These are phyloP conservation scores for Pleurotus citrinopileatus DNA, from an alignment of 768 basidiomycete species.

Conservation along the genomic window DNA sequence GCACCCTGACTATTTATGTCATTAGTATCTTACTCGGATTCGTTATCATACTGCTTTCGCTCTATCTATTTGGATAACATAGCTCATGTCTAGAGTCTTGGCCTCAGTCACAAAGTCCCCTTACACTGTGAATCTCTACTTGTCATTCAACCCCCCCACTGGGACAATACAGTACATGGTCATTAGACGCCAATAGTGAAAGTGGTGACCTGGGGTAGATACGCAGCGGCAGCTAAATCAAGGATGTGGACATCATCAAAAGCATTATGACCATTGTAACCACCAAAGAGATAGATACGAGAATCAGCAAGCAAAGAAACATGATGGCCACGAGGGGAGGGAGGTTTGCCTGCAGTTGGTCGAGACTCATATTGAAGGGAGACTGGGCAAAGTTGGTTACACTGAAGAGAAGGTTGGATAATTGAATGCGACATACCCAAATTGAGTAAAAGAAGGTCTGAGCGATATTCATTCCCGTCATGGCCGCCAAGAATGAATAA, in stretches of 20 bases:
- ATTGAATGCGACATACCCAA: slow-evolving; percentile 60
- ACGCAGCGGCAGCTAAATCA: slow-evolving; percentile 85
- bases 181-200: slow-evolving; percentile 49
- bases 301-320: slow-evolving; percentile 79
- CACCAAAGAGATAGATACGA: slow-evolving; percentile 83
- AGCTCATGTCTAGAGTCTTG: no score
- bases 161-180: no score
- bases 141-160: no score
- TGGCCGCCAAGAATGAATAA: slow-evolving; percentile 90
- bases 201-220: slow-evolving; percentile 86
- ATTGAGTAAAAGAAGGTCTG: slow-evolving; percentile 81
- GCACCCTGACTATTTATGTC: no score
- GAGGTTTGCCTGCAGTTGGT: slow-evolving; percentile 62
- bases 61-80: no score
- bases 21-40: no score
- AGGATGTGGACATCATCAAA: slow-evolving; percentile 85
- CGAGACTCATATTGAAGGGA: slow-evolving; percentile 82
- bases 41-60: no score
- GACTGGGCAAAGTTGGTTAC: slow-evolving; percentile 40
- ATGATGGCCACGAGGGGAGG: slow-evolving; percentile 82
- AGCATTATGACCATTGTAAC: slow-evolving; percentile 79
- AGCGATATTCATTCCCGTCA: slow-evolving; percentile 70
- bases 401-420: not conserved
- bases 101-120: no score
- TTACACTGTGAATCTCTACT: no score